These are phyloP conservation scores for Aspergillus taichungensis DNA, from an alignment of 495 filamentous ascomycete genomes.

Conservation along the genomic window DNA sequence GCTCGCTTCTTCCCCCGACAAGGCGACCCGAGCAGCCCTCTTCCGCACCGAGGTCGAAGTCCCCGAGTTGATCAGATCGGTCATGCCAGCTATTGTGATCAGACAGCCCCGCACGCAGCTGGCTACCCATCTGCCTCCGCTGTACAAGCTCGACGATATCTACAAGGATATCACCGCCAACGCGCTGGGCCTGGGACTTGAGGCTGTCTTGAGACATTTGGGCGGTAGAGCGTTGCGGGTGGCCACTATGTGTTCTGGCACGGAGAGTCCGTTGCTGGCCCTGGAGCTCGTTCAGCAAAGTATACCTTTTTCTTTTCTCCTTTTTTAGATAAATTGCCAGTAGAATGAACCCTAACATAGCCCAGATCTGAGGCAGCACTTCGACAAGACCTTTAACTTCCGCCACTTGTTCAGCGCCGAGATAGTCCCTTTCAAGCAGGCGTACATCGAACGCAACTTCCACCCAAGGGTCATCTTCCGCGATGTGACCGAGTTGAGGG, in stretches of 20 bases:
- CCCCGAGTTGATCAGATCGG: conserved; percentile 12
- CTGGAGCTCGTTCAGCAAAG: conserved; percentile 42
- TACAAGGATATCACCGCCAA: conserved; percentile 36
- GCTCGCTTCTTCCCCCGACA: neutral
- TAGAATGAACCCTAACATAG: neutral
- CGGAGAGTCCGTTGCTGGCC: conserved; percentile 67
- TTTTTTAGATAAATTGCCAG: neutral
- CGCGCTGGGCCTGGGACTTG: conserved; percentile 29
- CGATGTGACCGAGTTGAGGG: conserved; percentile 56
- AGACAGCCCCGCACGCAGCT: conserved; percentile 10
- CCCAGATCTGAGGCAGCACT: conserved; percentile 21
- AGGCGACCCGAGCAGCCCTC: too few relatives aligned
- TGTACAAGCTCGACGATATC: conserved; percentile 40
- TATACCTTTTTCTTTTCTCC: conserved; percentile 6
- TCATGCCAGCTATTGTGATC: conserved; percentile 2
- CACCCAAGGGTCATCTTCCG: conserved; percentile 54
- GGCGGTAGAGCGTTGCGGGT: conserved; percentile 44
- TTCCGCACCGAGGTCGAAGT: conserved; percentile 1
- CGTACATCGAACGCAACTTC: conserved; percentile 72
- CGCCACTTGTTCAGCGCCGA: conserved; percentile 71
- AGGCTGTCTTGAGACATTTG: conserved; percentile 25
- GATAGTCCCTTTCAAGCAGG: conserved; percentile 70
- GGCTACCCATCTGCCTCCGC: conserved; percentile 30
- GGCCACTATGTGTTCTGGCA: conserved; percentile 77
- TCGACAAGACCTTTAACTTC: conserved; percentile 30